Evolutionary conservation across 805 yeast species (phyloP), one percentile per base, ranked within the genome.

Genomic region (Yarrowia deformans): DNA sequence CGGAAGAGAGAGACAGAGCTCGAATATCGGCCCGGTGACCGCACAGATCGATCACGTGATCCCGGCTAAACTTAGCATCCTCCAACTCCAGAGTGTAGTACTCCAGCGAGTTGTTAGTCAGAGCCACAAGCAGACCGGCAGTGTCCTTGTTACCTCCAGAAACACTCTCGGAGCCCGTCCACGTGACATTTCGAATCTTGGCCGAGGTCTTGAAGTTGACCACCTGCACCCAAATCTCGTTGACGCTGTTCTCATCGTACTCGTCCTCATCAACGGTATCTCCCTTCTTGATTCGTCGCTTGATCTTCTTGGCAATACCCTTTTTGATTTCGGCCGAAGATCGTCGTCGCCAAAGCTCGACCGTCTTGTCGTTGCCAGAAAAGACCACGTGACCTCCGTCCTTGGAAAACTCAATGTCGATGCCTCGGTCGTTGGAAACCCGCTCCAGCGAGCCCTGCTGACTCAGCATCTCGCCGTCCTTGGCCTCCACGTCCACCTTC

Each of bases 21-120:
- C 99, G 84, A 35, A 94, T 84, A 78, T 95, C 99, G 1, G 92
- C 87, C 76, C 98, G 86, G 78, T 93, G 98, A 23, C 99, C 99
- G 67, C 85, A 84, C 50, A 87, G 78, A 63, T 93, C 97, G 29
- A 95, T 82, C 1, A 88, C 78, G 73, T 85, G 85, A 54, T 82
- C 79, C 72, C 84, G 63, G 45, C 23, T 73, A 29, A 83, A 85
- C 45, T 80, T 80, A 12, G 61, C 63, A 16, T 89, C 91, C 8
- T 90, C 88, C 12, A 87, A 71, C 18, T 82, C 80, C 19, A 90
- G 78, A 1, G 82, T 76, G 79, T 89, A 88, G 74, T 86, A 85
- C 74, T 92, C 97, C 16, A 94, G 79, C 10, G 90, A 84, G 78
- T 95, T 95, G 75, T 88, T 88, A 9, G 88, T 81, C 29, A 93